phyloP scores from a whole-genome alignment of 1,139 yeast genomes.

The Diutina rugosa region DNA sequence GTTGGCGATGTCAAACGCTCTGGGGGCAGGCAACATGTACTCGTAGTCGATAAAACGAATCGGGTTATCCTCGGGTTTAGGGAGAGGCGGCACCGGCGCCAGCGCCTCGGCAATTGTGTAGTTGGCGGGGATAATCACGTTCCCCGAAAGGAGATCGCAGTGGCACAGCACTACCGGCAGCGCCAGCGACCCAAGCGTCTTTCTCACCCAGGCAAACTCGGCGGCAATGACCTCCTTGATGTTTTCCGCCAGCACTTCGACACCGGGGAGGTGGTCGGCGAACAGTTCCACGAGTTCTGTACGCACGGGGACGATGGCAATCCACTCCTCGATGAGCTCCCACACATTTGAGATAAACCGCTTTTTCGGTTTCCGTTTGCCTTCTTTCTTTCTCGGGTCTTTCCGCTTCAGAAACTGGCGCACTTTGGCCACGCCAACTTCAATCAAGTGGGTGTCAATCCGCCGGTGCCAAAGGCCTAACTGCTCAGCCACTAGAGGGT shows the following conservation, averaged over 20 bases:
- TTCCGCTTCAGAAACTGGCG: slow-evolving; percentile 17
- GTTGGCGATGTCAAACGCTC: slow-evolving; percentile 78
- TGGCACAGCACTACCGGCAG: slow-evolving; percentile 57
- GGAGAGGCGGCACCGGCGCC: slow-evolving; percentile 8
- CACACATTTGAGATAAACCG: slow-evolving; percentile 36
- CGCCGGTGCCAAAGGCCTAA: slow-evolving; percentile 62
- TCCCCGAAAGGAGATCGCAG: slow-evolving; percentile 63
- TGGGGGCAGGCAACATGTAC: slow-evolving; percentile 67
- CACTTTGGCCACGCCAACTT: slow-evolving; percentile 35
- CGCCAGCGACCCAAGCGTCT: slow-evolving; percentile 17
- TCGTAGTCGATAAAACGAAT: slow-evolving; percentile 70
- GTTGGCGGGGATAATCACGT: slow-evolving; percentile 46
- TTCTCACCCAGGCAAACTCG: slow-evolving; percentile 48
- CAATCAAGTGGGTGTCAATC: slow-evolving; percentile 32
- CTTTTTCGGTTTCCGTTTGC: slow-evolving; percentile 2
- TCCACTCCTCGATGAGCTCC: slow-evolving; percentile 53
- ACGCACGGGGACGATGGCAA: slow-evolving; percentile 41
- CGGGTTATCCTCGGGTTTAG: slow-evolving; percentile 24
- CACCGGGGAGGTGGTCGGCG: slow-evolving; percentile 14
- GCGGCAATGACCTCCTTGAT: slow-evolving; percentile 23
- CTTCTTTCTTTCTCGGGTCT: slow-evolving; percentile 11
- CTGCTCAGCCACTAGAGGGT: slow-evolving; percentile 50
- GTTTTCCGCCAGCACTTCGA: slow-evolving; percentile 14
- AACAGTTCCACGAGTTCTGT: slow-evolving; percentile 31
- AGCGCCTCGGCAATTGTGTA: slow-evolving; percentile 7